Evolutionary conservation across 2,329 filamentous ascomycete genomes (phyloP).

Genomic region (Aureobasidium pullulans): DNA sequence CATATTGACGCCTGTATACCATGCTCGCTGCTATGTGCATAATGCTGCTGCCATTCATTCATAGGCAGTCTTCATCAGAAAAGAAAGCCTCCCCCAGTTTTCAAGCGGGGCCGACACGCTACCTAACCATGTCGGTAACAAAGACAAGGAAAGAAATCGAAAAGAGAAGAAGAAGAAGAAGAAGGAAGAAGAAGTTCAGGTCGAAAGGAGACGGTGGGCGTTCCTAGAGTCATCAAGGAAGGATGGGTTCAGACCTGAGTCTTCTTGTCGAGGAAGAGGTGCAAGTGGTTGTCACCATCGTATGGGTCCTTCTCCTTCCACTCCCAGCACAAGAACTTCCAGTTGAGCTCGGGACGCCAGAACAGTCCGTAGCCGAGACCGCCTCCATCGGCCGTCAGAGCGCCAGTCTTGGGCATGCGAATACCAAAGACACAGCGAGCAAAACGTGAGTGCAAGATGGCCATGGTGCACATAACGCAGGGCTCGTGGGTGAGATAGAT

Average conservation of each 20-base stretch:
- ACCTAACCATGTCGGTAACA: constrained; percentile 14
- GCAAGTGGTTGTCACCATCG: constrained; percentile 12
- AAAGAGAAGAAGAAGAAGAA: not conserved
- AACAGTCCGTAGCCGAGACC: constrained; percentile 52
- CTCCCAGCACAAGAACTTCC: constrained; percentile 77
- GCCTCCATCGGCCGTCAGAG: constrained; percentile 62
- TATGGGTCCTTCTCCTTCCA: constrained; percentile 12
- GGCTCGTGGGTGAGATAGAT: constrained; percentile 94
- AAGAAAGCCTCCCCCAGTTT: not conserved
- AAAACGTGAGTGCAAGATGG: constrained; percentile 88
- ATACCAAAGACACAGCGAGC: constrained; percentile 73
- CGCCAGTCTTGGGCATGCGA: constrained; percentile 73
- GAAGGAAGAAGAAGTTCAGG: not conserved
- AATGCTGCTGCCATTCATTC: constrained; percentile 10
- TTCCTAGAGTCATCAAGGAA: not conserved
- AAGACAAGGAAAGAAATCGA: constrained; percentile 7
- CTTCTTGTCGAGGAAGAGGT: constrained; percentile 14
- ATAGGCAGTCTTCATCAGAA: constrained; percentile 5
- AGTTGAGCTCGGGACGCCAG: constrained; percentile 70
- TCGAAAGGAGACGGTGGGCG: not conserved
- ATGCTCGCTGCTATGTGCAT: constrained; percentile 8
- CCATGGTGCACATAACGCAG: constrained; percentile 96
- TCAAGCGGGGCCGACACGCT: constrained; percentile 11
- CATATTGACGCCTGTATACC: constrained; percentile 7
- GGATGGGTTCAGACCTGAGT: constrained; percentile 7